phyloP scores from a whole-genome alignment of 228 moss, liverwort and hornwort genomes.

The Sphagnum fallax region DNA sequence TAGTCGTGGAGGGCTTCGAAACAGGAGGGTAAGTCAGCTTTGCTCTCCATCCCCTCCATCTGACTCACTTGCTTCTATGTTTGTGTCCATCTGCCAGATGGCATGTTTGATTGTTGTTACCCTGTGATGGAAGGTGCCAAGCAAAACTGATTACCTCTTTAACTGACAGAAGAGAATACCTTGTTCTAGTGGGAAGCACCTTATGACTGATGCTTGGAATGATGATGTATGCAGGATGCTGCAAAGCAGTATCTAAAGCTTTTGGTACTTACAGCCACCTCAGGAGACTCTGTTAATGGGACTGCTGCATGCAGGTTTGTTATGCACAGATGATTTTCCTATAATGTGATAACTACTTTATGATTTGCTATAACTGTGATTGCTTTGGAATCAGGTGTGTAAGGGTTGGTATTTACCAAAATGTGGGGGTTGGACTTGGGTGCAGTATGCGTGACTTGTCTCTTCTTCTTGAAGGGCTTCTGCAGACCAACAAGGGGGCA shows the following conservation, averaged over 20 bases:
- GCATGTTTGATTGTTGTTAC: too few relatives aligned
- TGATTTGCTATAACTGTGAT: not conserved
- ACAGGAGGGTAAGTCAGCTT: slow-evolving; percentile 37
- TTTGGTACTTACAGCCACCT: slow-evolving; percentile 68
- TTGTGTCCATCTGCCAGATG: not conserved
- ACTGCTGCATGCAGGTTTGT: slow-evolving; percentile 72
- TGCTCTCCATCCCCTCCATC: not conserved
- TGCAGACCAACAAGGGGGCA: slow-evolving; percentile 56
- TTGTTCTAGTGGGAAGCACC: not conserved
- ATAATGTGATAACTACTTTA: not conserved
- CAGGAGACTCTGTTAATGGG: slow-evolving; percentile 58
- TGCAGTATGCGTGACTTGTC: slow-evolving; percentile 80
- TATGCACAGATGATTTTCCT: not conserved
- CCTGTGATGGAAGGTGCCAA: too few relatives aligned
- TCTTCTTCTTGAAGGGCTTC: slow-evolving; percentile 73
- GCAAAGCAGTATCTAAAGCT: slow-evolving; percentile 74
- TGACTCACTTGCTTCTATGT: not conserved
- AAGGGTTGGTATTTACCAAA: not conserved
- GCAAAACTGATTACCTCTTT: too few relatives aligned
- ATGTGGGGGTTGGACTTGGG: not conserved
- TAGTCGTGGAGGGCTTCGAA: slow-evolving; percentile 57
- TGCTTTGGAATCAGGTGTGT: not conserved
- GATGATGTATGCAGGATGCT: slow-evolving; percentile 50
- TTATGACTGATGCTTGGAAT: not conserved
- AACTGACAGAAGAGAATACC: too few relatives aligned